These are phyloP conservation scores for Mucor piriformis DNA, from an alignment of 371 early-diverging fungal species.

Conservation along the genomic window DNA sequence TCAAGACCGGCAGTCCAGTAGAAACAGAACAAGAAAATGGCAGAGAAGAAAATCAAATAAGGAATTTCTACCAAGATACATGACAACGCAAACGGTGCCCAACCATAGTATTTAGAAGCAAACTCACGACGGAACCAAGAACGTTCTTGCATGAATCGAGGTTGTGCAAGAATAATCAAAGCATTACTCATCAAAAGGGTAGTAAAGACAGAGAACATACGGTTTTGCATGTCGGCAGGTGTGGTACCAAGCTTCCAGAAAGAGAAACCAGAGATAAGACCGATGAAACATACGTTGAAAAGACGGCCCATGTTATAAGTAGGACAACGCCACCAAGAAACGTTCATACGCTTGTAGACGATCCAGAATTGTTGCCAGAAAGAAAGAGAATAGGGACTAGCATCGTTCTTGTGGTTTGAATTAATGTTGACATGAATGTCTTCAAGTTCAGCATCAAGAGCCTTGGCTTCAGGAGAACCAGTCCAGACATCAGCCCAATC, in stretches of 20 bases:
- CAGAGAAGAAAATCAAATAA: conserved; percentile 55
- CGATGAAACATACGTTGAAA: conserved; percentile 55
- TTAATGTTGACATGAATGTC: conserved; percentile 27
- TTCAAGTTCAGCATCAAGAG: conserved; percentile 43
- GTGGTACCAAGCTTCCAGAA: conserved; percentile 66
- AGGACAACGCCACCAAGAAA: conserved; percentile 69
- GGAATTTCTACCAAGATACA: conserved; percentile 68
- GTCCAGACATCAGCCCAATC: conserved; percentile 72
- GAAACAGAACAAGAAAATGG: conserved; percentile 64
- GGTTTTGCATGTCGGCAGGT: conserved; percentile 68
- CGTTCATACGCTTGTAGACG: conserved; percentile 67
- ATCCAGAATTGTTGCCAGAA: conserved; percentile 54
- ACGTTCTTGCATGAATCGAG: conserved; percentile 75
- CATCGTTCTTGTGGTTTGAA: conserved; percentile 18
- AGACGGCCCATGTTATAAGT: conserved; percentile 70
- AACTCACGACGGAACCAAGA: conserved; percentile 73
- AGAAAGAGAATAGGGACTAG: conserved; percentile 32
- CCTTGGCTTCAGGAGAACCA: conserved; percentile 49
- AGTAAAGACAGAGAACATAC: conserved; percentile 76
- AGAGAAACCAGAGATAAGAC: conserved; percentile 75
- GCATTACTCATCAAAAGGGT: conserved; percentile 67
- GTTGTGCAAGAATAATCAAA: conserved; percentile 73
- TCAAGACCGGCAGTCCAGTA: conserved; percentile 77
- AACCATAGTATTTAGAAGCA: conserved; percentile 73
- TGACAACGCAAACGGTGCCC: conserved; percentile 63